A percentile compares a stretch with the other conserved stretches of the same genome.
Conservation (phyloP, 352 stramenopile species). For the Albugo laibachii region DNA sequence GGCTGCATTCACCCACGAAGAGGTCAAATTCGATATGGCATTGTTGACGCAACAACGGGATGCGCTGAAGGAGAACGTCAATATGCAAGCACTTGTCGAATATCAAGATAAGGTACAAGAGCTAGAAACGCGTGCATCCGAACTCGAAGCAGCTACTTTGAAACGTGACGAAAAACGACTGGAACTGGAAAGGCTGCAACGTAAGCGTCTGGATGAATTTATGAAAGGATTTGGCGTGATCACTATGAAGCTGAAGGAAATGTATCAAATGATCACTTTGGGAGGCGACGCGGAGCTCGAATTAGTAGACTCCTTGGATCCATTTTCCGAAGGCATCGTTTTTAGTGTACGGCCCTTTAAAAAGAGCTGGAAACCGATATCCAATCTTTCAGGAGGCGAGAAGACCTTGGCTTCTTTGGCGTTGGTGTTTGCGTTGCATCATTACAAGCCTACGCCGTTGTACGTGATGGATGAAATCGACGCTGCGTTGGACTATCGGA, state of each 20-base stretch:
- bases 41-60: conserved; percentile 85
- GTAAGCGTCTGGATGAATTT: conserved; percentile 95
- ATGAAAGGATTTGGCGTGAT: conserved; percentile 98
- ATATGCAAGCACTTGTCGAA: conserved; percentile 80
- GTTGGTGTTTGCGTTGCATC: conserved; percentile 98
- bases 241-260: conserved; percentile 99
- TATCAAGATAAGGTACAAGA: conserved; percentile 92
- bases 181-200: conserved; percentile 92
- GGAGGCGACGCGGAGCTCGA: conserved; percentile 97
- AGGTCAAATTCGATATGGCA: conserved; percentile 87
- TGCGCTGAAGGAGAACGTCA: conserved; percentile 87
- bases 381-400: conserved; percentile 96
- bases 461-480: conserved; percentile 98
- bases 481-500: conserved; percentile 95
- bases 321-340: conserved; percentile 97
- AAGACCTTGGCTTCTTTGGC: conserved; percentile 97
- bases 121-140: conserved; percentile 81
- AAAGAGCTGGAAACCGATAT: conserved; percentile 99
- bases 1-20: conserved; percentile 75
- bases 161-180: conserved; percentile 83
- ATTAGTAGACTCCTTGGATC: conserved; percentile 97
- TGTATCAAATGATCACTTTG: conserved; percentile 99
- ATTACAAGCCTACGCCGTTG: conserved; percentile 98
- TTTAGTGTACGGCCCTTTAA: conserved; percentile 98
- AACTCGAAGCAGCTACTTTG: conserved; percentile 90